These are phyloP conservation scores for Jackrogersella multiformis DNA, from an alignment of 495 filamentous ascomycete species.

Conservation along the genomic window DNA sequence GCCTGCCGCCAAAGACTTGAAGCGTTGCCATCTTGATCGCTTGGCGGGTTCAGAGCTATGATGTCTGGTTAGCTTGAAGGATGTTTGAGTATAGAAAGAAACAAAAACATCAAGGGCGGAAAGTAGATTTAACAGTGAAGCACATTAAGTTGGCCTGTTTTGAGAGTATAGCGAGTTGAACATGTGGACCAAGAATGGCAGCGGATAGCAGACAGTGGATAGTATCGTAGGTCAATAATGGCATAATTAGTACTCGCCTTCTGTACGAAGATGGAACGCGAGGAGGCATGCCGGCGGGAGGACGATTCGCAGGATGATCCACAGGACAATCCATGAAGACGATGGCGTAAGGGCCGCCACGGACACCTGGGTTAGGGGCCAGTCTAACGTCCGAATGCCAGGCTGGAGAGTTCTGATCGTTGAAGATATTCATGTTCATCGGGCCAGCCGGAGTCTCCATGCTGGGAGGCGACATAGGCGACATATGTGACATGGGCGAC, in stretches of 20 bases:
- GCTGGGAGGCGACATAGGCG: neutral
- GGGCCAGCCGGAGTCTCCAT: conserved; percentile 22
- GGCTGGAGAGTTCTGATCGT: conserved; percentile 4
- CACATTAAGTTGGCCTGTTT: neutral
- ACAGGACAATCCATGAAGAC: conserved; percentile 12
- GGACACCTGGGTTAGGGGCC: conserved; percentile 22
- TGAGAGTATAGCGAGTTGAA: neutral
- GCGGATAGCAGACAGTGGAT: neutral
- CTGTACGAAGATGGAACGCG: neutral
- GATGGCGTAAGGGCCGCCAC: conserved; percentile 32
- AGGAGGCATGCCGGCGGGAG: conserved; percentile 6
- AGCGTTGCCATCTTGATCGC: conserved; percentile 51
- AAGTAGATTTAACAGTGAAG: neutral
- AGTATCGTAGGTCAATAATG: neutral
- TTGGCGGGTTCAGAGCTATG: neutral
- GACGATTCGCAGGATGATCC: too few species aligned
- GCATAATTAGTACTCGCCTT: conserved; percentile 18
- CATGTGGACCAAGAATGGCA: neutral
- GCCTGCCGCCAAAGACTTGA: conserved; percentile 52
- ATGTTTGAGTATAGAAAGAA: neutral
- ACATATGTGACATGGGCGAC: neutral
- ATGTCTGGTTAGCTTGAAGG: conserved; percentile 6
- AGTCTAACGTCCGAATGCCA: conserved; percentile 13
- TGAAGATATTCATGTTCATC: conserved; percentile 19
- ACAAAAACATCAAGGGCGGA: neutral